Base-by-base conservation (phyloP, 2,329 filamentous ascomycete species). In the Geosmithia putterillii region DNA sequence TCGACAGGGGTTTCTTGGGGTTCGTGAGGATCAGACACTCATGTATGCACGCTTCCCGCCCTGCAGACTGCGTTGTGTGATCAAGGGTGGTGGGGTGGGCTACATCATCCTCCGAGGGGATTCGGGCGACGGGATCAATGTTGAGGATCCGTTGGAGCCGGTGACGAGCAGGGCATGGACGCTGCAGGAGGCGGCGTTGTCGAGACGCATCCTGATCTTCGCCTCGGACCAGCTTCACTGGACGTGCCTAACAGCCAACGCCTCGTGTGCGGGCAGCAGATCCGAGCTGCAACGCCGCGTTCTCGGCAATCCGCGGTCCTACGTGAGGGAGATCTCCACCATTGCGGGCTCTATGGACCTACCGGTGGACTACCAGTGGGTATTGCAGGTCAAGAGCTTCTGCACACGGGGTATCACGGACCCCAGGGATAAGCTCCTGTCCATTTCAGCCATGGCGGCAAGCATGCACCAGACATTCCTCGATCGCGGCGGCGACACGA, bases 111-210 rank as follows among this genome's bases (percentile, higher is more conserved):
- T n/a, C n/a, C n/a, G n/a, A n/a, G 17, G 12, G 7, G 36, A 38
- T 17, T 8, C 10, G 17, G 36, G 36, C 10, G n/a, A n/a, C n/a
- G 7, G 17, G 7, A 17, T 38, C 7, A 10, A 38, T 17, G 9
- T 38, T 7, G 12, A 10, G 12, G 12, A 38, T 9, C 9, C 9
- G 36, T 14, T 8, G 9, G 41, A 45, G 15, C 44, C 44, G 10
- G 44, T 35, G 7, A 38, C 44, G 2, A 41, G 23, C 3, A 38
- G 46, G 3, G 46, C 41, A 14, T 47, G 46, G 46, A 45, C 46
- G 3, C 8, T 47, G 25, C 46, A 47, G 19, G 46, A 47, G 40
- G 40, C 44, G n/a, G 35, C 44, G 10, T 17, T 47, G 8, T 47
- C 46, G n/a, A 38, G 44, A 3, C 44, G 46, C 12, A 34, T 47